Percentiles rank a stretch among this genome's conserved stretches.
These are phyloP conservation scores for Planoprotostelium fungivorum DNA, from an alignment of 78 protist genomes.

Conservation along the genomic window DNA sequence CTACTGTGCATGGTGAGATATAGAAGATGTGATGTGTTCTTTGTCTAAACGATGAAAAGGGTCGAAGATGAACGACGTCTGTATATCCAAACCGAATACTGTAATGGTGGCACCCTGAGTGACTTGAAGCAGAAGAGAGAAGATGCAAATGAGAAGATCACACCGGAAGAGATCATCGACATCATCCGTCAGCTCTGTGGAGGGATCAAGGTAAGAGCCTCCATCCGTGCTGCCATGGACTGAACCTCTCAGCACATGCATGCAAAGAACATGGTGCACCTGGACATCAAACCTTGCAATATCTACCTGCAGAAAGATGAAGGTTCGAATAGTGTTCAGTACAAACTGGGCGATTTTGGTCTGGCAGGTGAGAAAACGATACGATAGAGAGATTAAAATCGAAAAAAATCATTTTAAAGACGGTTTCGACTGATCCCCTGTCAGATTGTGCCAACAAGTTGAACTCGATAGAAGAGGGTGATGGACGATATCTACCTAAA, in stretches of 20 bases:
- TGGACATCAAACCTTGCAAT: not conserved
- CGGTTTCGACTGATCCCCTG: too few species aligned
- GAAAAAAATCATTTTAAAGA: too few species aligned
- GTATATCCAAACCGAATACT: not conserved
- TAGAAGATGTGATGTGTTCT: not conserved
- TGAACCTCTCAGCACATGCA: not conserved
- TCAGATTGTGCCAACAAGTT: not conserved
- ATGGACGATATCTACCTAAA: not conserved
- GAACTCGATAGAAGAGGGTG: not conserved
- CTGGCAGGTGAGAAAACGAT: not conserved
- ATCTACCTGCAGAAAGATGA: not conserved
- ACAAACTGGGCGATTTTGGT: not conserved
- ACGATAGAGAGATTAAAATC: not conserved
- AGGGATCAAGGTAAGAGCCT: not conserved
- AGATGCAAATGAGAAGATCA: not conserved
- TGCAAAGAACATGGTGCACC: not conserved
- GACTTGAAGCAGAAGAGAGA: not conserved
- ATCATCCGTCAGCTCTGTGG: not conserved
- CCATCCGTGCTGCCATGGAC: not conserved
- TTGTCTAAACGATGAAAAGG: not conserved
- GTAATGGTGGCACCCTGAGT: not conserved
- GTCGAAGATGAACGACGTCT: not conserved
- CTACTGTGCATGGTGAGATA: not conserved
- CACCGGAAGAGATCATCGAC: not conserved
- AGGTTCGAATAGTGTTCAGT: not conserved